Percentiles rank a stretch among this genome's conserved stretches.
Conservation (phyloP, 176 grass and related monocot species). For the Canna indica region DNA sequence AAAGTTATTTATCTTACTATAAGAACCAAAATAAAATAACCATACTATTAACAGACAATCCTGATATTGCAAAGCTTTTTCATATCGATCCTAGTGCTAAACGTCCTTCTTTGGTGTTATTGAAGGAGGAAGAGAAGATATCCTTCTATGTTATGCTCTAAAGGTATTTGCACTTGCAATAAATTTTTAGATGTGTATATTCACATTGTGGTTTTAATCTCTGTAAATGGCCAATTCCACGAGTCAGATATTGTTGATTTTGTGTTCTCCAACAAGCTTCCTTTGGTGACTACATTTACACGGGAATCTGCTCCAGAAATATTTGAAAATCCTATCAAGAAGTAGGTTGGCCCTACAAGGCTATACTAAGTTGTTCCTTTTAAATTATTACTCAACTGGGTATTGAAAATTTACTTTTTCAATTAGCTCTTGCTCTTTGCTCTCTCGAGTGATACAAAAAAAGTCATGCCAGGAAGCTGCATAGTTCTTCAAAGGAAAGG, state of each 20-base stretch:
- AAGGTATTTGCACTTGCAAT: background rate
- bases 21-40: too few species aligned
- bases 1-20: too few species aligned
- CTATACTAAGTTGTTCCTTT: background rate
- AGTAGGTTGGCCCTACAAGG: slow-evolving; percentile 33
- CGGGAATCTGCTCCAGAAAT: slow-evolving; percentile 57
- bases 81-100: slow-evolving; percentile 59
- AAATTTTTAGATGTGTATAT: background rate
- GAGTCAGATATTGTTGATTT: slow-evolving; percentile 59
- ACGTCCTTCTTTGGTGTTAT: slow-evolving; percentile 49
- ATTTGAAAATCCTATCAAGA: slow-evolving; percentile 93
- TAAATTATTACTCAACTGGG: slow-evolving; percentile 3
- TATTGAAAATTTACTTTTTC: slow-evolving; percentile 9
- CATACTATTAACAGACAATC: slow-evolving; percentile 41
- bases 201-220: slow-evolving; percentile 1
- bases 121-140: slow-evolving; percentile 85
- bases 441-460: slow-evolving; percentile 49
- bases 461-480: slow-evolving; percentile 63
- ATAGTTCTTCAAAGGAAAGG: slow-evolving; percentile 85
- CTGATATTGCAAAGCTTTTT: slow-evolving; percentile 77
- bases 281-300: slow-evolving; percentile 67
- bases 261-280: slow-evolving; percentile 75
- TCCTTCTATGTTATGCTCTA: slow-evolving; percentile 25
- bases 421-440: slow-evolving; percentile 74
- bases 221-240: slow-evolving; percentile 67